Conservation (phyloP, 306 rosid species). For the Inga laurina region DNA sequence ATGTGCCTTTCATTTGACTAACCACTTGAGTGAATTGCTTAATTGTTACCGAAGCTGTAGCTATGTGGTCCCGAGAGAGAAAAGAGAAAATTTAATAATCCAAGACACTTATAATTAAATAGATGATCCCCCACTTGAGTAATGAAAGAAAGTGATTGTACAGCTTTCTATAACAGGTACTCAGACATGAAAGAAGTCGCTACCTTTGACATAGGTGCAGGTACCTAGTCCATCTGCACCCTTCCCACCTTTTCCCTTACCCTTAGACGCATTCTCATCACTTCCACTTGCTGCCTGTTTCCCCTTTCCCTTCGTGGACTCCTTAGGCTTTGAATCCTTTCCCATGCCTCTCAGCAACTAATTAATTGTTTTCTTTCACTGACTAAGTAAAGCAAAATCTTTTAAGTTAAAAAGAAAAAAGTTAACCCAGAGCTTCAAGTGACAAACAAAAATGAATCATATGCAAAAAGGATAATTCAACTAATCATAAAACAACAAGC, state of each 20-base stretch:
- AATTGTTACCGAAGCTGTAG: no score
- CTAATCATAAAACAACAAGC: constrained; percentile 1
- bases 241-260: constrained; percentile 87
- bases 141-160: background rate
- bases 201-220: constrained; percentile 94
- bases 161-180: background rate
- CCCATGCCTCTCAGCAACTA: constrained; percentile 64
- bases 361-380: background rate
- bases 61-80: no score
- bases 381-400: constrained; percentile 19
- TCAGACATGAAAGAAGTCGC: constrained; percentile 3
- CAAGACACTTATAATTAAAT: no score
- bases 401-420: background rate
- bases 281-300: constrained; percentile 73
- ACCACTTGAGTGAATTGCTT: no score
- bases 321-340: constrained; percentile 76
- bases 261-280: constrained; percentile 76
- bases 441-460: background rate
- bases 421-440: background rate
- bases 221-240: constrained; percentile 89
- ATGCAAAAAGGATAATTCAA: background rate
- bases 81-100: no score
- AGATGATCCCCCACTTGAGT: background rate
- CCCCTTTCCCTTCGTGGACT: constrained; percentile 89
- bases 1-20: no score